These are phyloP conservation scores for Diplosphaera chodatii DNA, from an alignment of 139 green algal species.

Conservation along the genomic window DNA sequence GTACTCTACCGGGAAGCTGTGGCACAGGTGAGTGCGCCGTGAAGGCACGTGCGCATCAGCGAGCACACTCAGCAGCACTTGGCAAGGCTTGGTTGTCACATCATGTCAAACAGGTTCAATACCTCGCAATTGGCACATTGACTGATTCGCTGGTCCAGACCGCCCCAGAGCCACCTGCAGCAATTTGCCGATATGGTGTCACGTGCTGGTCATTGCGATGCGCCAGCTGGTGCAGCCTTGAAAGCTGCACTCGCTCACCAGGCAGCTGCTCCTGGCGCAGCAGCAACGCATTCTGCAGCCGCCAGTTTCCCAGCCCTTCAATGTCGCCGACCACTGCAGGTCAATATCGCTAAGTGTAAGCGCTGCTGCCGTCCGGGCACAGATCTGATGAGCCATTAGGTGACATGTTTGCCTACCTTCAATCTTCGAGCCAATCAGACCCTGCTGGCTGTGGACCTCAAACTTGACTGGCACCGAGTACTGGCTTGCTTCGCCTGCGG, in stretches of 20 bases:
- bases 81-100: too few species aligned
- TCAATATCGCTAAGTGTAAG: too few species aligned
- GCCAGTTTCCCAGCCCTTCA: not conserved
- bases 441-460: not conserved
- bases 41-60: too few species aligned
- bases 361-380: too few species aligned
- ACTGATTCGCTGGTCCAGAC: not conserved
- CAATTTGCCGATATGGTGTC: not conserved
- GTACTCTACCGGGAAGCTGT: slow-evolving; percentile 27
- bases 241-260: not conserved
- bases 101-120: too few species aligned
- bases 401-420: not conserved
- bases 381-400: too few species aligned
- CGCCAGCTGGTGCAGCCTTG: not conserved
- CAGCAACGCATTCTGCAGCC: not conserved
- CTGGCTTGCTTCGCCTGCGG: too few species aligned
- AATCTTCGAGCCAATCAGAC: not conserved
- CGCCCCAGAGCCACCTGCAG: not conserved
- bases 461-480: too few species aligned
- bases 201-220: too few species aligned
- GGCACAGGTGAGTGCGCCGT: too few species aligned
- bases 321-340: not conserved
- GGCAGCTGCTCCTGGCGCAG: not conserved
- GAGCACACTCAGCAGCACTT: too few species aligned
- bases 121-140: not conserved